Base-by-base conservation (phyloP, 2,329 filamentous ascomycete species). In the Fusarium setosum region DNA sequence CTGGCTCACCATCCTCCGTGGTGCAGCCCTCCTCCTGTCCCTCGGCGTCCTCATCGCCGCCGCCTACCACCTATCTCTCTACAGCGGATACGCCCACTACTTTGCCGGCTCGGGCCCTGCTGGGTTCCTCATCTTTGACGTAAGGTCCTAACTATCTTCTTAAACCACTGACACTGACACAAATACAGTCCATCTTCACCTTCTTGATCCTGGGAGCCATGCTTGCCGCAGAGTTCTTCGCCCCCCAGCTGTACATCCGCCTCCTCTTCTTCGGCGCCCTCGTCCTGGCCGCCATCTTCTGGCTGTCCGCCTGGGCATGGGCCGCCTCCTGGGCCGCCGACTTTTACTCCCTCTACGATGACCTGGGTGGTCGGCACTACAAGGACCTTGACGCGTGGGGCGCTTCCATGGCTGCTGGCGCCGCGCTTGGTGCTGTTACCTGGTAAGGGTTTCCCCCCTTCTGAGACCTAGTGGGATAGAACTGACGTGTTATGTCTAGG, bases 101-200 rank as follows among this genome's bases (percentile, higher is more conserved):
- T 69, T 73, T 54, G 54, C 31, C 17, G 71, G 70, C 56, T 72
- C 72, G 5, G 78, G 78, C 5, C 75, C 79, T 5, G 74, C 76
- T 3, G 79, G 77, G 32, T 82, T 84, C 61, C 73, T 83, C 40
- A 79, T 83, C 61, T 84, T 84, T 57, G 77, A 82, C 32, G 83
- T 85, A 67, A 73, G 80, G 68, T 52, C 55, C 38, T 60, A 70
- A 56, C 63, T 29, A 6, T 10, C 4, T 6, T 5, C 4, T 2
- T 21, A 31, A 3, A 7, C 2, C 12, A 47, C 59, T 61, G 21
- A 69, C n/a, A n/a, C 50, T 63, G n/a, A 52, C 59, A 8, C 29
- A 5, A 3, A 2, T n/a, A 7, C 32, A 83, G 81, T 67, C 73
- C 49, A 76, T 82, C 68, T 75, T 76, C 60, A 81, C 79, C 29